Percentiles rank a stretch among this genome's conserved stretches.
Evolutionary conservation across 2,329 filamentous ascomycete species (phyloP).

Genomic region (Neurospora sp.): DNA sequence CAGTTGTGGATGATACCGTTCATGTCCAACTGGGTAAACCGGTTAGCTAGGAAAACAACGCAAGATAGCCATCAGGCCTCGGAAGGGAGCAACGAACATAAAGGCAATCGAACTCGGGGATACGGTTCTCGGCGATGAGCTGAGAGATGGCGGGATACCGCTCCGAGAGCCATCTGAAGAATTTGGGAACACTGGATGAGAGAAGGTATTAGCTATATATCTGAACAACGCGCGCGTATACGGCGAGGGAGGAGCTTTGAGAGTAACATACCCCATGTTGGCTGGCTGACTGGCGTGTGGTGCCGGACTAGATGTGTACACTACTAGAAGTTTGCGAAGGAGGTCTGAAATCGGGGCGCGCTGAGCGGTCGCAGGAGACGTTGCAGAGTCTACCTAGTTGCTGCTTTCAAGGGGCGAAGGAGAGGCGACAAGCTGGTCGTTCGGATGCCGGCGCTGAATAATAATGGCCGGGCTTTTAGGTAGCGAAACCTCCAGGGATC

Average conservation of each 20-base stretch:
- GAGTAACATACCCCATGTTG: constrained; percentile 22
- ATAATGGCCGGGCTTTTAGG: constrained; percentile 19
- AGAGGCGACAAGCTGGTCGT: background rate
- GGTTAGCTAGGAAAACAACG: constrained; percentile 27
- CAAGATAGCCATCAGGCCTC: constrained; percentile 11
- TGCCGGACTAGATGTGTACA: constrained; percentile 2
- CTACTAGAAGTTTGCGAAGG: background rate
- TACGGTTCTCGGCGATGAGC: constrained; percentile 95
- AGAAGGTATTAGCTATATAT: constrained; percentile 3
- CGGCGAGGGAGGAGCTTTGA: background rate
- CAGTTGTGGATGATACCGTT: constrained; percentile 99
- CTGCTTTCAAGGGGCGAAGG: background rate
- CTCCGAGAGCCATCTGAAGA: constrained; percentile 99
- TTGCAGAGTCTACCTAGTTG: background rate
- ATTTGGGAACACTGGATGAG: constrained; percentile 59
- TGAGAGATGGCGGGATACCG: constrained; percentile 97
- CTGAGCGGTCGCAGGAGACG: background rate
- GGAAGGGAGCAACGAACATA: constrained; percentile 48
- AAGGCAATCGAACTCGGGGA: constrained; percentile 96
- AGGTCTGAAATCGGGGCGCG: background rate
- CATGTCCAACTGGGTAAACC: constrained; percentile 64
- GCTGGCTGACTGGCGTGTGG: constrained; percentile 7
- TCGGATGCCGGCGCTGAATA: constrained; percentile 18
- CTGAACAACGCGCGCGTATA: background rate
- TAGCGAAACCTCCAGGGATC: constrained; percentile 1